phyloP scores from a whole-genome alignment of 495 filamentous ascomycete genomes.

The Aspergillus heteromorphus region DNA sequence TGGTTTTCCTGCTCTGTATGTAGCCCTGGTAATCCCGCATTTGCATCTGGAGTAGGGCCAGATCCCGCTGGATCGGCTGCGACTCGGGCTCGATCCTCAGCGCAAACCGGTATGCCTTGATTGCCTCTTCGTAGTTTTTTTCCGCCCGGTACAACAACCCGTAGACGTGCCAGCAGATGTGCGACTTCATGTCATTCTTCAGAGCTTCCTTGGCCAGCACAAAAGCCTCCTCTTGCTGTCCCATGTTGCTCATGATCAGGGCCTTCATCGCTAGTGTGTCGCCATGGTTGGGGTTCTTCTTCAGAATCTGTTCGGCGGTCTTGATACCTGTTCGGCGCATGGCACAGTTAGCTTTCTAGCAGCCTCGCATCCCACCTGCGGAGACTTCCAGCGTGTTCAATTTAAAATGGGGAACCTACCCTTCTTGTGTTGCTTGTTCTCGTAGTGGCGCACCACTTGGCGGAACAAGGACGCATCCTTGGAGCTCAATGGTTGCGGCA shows the following conservation, averaged over 20 bases:
- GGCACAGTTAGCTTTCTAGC: slow-evolving; percentile 12
- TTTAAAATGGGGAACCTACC: slow-evolving; percentile 37
- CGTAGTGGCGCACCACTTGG: slow-evolving; percentile 89
- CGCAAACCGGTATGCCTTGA: slow-evolving; percentile 97
- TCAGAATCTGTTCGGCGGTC: slow-evolving; percentile 87
- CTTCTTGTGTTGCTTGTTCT: slow-evolving; percentile 98
- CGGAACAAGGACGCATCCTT: slow-evolving; percentile 94
- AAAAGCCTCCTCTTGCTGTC: slow-evolving; percentile 90
- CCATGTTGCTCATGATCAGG: slow-evolving; percentile 86
- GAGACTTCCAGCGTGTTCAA: slow-evolving; percentile 5
- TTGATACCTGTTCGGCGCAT: slow-evolving; percentile 61
- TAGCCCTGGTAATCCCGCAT: slow-evolving; percentile 96
- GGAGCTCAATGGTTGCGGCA: slow-evolving; percentile 77
- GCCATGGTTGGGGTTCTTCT: slow-evolving; percentile 90
- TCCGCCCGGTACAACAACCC: slow-evolving; percentile 86
- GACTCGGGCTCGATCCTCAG: slow-evolving; percentile 89
- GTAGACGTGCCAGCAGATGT: slow-evolving; percentile 99
- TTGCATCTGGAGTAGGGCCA: slow-evolving; percentile 90
- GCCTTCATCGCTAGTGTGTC: slow-evolving; percentile 99
- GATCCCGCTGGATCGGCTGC: slow-evolving; percentile 85
- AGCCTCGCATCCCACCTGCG: slow-evolving; percentile 10
- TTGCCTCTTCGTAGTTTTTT: slow-evolving; percentile 98
- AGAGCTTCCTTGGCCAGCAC: slow-evolving; percentile 85
- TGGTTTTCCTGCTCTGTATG: slow-evolving; percentile 74
- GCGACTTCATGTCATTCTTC: slow-evolving; percentile 93